Evolutionary conservation across 345 rosid species (phyloP).

Genomic region (Populus davidiana): DNA sequence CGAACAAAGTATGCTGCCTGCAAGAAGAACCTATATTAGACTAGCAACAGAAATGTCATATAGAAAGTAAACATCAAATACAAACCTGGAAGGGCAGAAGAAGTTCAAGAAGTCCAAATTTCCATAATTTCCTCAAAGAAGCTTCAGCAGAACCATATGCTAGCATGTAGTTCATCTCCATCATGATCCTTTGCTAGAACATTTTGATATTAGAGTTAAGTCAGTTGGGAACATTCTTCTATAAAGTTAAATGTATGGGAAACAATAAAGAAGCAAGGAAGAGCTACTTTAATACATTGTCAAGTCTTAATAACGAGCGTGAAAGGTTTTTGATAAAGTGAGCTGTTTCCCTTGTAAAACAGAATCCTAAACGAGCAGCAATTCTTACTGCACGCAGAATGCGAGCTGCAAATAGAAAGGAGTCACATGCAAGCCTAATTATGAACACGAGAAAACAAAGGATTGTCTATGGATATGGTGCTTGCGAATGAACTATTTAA

Average conservation of each 20-base stretch:
- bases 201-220: conserved; percentile 18
- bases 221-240: conserved; percentile 14
- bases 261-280: conserved; percentile 7
- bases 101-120: conserved; percentile 83
- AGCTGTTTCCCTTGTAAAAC: conserved; percentile 79
- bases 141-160: conserved; percentile 97
- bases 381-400: conserved; percentile 74
- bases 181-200: conserved; percentile 70
- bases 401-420: conserved; percentile 59
- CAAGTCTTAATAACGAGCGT: conserved; percentile 55
- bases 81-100: conserved; percentile 79
- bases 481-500: neutral
- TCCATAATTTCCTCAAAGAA: conserved; percentile 87
- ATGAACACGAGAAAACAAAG: neutral
- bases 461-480: neutral
- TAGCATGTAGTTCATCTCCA: conserved; percentile 98
- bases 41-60: neutral
- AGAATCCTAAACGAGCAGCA: conserved; percentile 73
- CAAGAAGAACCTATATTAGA: conserved; percentile 21
- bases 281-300: conserved; percentile 46
- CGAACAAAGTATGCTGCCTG: conserved; percentile 85
- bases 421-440: conserved; percentile 1
- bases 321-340: conserved; percentile 60
- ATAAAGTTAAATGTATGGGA: neutral
- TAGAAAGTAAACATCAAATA: conserved; percentile 1